Evolutionary conservation across 1,284 basidiomycete species (phyloP).

Genomic region (Papiliotrema laurentii): DNA sequence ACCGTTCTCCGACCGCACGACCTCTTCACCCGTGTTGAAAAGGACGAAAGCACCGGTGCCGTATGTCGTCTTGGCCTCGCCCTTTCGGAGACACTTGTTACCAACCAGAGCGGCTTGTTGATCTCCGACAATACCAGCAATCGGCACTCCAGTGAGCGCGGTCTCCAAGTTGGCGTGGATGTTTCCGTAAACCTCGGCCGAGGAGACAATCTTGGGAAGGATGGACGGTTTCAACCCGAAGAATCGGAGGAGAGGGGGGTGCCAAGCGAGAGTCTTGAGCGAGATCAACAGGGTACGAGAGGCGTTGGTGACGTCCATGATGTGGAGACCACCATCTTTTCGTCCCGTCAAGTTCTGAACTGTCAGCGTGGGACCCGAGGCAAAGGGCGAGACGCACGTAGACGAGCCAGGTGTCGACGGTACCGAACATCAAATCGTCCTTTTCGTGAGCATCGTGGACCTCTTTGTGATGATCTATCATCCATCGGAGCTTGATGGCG

Average conservation of each 20-base stretch:
- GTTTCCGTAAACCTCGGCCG: constrained; percentile 85
- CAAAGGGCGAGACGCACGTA: constrained; percentile 60
- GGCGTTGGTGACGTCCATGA: constrained; percentile 94
- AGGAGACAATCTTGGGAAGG: constrained; percentile 83
- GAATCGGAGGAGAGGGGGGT: constrained; percentile 75
- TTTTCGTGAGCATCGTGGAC: constrained; percentile 75
- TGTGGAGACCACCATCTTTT: constrained; percentile 63
- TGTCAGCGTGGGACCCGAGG: constrained; percentile 7
- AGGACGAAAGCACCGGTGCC: constrained; percentile 94
- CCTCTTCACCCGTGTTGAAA: constrained; percentile 80
- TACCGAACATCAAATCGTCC: constrained; percentile 84
- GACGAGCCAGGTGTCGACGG: constrained; percentile 92
- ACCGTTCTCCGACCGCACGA: constrained; percentile 80
- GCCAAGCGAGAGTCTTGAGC: constrained; percentile 76
- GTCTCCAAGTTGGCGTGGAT: constrained; percentile 56
- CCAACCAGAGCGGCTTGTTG: constrained; percentile 95
- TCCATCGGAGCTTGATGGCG: constrained; percentile 92
- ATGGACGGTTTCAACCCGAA: constrained; percentile 75
- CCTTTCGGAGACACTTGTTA: constrained; percentile 81
- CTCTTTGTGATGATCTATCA: constrained; percentile 81
- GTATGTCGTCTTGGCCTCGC: constrained; percentile 91
- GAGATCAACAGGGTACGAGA: constrained; percentile 93
- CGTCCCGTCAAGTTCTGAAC: constrained; percentile 80
- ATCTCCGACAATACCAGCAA: constrained; percentile 90
- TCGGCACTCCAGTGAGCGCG: constrained; percentile 69